Conservation (phyloP, 805 yeast species). For the Saturnispora galanensis region DNA sequence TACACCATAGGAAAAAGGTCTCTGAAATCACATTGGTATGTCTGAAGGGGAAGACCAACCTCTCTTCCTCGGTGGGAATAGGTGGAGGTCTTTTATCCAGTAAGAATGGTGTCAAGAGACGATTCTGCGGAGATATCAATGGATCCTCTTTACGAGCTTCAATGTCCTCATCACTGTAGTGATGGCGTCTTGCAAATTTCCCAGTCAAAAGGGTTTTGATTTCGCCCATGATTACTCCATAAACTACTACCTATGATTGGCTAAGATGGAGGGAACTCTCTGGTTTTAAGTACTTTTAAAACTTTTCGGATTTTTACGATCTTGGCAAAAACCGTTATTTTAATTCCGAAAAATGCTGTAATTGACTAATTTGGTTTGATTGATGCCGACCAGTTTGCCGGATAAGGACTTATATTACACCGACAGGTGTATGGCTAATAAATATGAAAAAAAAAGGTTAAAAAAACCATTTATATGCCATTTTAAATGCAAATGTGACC, state of each 20-base stretch:
- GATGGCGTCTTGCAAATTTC: not conserved
- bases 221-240: too few relatives aligned
- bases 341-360: too few relatives aligned
- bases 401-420: too few relatives aligned
- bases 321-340: too few relatives aligned
- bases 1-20: constrained; percentile 56
- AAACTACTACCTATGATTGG: too few relatives aligned
- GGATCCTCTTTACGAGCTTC: constrained; percentile 16
- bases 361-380: too few relatives aligned
- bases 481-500: not conserved
- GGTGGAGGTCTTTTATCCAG: constrained; percentile 35
- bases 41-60: constrained; percentile 36
- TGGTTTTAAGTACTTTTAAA: too few relatives aligned
- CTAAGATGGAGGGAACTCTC: too few relatives aligned
- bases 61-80: constrained; percentile 41
- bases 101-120: constrained; percentile 28
- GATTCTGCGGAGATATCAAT: constrained; percentile 24
- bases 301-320: too few relatives aligned
- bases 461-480: not conserved
- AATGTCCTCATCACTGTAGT: constrained; percentile 12
- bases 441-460: not conserved
- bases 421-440: too few relatives aligned
- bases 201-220: too few relatives aligned
- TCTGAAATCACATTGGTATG: constrained; percentile 32
- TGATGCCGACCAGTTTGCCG: too few relatives aligned